Evolutionary conservation across 129 eudicot genomes (phyloP).

Genomic region (Artemisia tridentata): DNA sequence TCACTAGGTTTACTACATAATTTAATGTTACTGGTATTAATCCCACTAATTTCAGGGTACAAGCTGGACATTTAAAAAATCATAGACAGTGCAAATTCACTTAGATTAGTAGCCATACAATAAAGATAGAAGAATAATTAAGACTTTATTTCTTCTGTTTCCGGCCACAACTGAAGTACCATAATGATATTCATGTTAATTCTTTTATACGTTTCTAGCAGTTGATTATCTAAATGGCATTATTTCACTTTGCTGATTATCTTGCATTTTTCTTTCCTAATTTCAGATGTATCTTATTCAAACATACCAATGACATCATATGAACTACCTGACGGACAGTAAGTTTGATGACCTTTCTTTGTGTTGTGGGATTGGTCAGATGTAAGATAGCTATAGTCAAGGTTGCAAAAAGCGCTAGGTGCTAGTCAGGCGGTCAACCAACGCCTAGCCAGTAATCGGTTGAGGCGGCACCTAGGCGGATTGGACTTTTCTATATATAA

Average conservation of each 20-base stretch:
- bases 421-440: too few species aligned
- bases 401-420: too few species aligned
- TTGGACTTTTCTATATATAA: too few species aligned
- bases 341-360: slow-evolving; percentile 38
- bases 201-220: not conserved
- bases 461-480: too few species aligned
- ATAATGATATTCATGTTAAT: not conserved
- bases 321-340: slow-evolving; percentile 99
- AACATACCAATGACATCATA: slow-evolving; percentile 97
- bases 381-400: not conserved
- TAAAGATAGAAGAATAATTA: not conserved
- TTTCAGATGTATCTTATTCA: slow-evolving; percentile 76
- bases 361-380: slow-evolving; percentile 10
- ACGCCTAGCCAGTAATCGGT: too few species aligned
- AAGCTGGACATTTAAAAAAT: not conserved
- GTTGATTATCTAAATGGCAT: not conserved
- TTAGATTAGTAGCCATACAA: not conserved
- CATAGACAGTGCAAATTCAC: not conserved
- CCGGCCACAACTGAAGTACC: slow-evolving; percentile 1
- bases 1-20: not conserved
- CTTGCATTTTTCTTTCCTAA: slow-evolving; percentile 12
- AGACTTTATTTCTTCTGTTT: not conserved
- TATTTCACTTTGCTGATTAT: slow-evolving; percentile 15
- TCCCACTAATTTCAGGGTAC: not conserved
- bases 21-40: not conserved